phyloP scores from a whole-genome alignment of 2,329 filamentous ascomycete genomes.

The Epichloe elymi region DNA sequence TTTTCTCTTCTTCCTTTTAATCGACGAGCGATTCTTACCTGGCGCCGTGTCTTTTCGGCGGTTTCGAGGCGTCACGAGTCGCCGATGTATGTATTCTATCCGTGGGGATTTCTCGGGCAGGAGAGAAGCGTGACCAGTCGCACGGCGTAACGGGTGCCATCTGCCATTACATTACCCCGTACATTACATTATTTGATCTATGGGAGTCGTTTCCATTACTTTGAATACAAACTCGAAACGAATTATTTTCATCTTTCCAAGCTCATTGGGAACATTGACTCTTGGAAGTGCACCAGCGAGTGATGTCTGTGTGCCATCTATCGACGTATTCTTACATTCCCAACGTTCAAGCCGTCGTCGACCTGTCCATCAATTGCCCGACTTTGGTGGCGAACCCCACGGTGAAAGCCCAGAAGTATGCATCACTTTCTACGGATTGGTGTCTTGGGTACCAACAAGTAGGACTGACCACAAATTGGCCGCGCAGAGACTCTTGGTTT shows the following conservation, averaged over 20 bases:
- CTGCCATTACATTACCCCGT: neutral
- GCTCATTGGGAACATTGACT: neutral
- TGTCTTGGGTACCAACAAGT: neutral
- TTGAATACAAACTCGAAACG: neutral
- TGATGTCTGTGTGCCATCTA: too few species aligned
- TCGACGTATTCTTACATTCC: too few species aligned
- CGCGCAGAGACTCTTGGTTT: neutral
- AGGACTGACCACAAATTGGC: neutral
- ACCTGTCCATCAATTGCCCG: neutral
- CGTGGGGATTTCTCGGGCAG: neutral
- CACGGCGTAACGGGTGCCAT: conserved; percentile 6
- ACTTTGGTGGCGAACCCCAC: neutral
- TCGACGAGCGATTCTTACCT: neutral
- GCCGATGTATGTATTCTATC: conserved; percentile 11
- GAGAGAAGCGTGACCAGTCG: conserved; percentile 2
- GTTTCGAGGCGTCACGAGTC: conserved; percentile 5
- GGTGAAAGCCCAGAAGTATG: neutral
- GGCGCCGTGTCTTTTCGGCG: conserved; percentile 2
- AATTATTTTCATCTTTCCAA: neutral
- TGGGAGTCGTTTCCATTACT: neutral
- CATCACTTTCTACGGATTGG: neutral
- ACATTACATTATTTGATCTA: neutral
- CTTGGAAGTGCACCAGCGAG: too few species aligned
- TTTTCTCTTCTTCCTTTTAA: neutral
- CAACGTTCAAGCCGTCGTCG: too few species aligned